phyloP scores from a whole-genome alignment of 805 yeast genomes.

The Candida ponderosae region DNA sequence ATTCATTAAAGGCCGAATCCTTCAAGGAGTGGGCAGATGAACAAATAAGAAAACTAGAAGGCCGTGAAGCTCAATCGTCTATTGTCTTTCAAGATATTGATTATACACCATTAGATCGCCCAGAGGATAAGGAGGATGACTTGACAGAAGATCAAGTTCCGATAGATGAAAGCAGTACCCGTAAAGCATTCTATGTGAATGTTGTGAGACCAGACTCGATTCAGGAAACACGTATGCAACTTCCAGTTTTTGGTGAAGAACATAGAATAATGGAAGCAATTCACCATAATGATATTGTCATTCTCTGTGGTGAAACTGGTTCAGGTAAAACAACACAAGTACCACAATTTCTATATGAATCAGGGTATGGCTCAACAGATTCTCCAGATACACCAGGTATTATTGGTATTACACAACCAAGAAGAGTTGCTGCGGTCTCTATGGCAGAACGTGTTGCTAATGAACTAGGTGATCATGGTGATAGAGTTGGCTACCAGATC shows the following conservation, averaged over 20 bases:
- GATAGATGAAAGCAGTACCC: constrained; percentile 35
- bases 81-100: constrained; percentile 23
- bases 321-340: constrained; percentile 98
- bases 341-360: constrained; percentile 90
- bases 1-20: constrained; percentile 42
- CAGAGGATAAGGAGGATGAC: constrained; percentile 67
- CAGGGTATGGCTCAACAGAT: constrained; percentile 69
- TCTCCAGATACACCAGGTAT: constrained; percentile 71
- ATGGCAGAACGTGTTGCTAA: constrained; percentile 77
- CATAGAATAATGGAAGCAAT: constrained; percentile 93
- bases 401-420: constrained; percentile 94
- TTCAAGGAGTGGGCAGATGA: constrained; percentile 88
- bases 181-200: constrained; percentile 62
- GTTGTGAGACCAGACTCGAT: constrained; percentile 61
- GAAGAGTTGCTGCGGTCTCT: constrained; percentile 90
- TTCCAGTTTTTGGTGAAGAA: constrained; percentile 90
- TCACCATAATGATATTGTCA: constrained; percentile 82
- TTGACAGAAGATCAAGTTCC: constrained; percentile 60
- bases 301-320: constrained; percentile 96
- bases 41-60: constrained; percentile 58
- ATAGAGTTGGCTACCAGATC: constrained; percentile 72
- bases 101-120: constrained; percentile 49
- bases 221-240: constrained; percentile 55
- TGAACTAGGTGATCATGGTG: constrained; percentile 68
- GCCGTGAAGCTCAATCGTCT: constrained; percentile 44